Percentiles rank a stretch among this genome's conserved stretches.
These are phyloP conservation scores for Panicum hallii DNA, from an alignment of 202 grass and related monocot genomes.

Conservation along the genomic window DNA sequence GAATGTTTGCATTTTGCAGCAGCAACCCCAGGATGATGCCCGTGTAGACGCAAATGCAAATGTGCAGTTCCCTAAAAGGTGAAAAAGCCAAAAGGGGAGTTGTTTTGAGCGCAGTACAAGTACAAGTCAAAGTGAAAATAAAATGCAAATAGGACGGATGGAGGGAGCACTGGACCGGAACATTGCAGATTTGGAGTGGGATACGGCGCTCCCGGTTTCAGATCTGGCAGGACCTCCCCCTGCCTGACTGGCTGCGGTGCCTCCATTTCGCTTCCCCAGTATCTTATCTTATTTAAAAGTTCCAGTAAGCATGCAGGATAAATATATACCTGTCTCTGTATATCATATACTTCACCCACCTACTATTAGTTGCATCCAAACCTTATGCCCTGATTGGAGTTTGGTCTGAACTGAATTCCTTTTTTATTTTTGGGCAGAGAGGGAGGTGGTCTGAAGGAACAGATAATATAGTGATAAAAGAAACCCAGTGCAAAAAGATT, in stretches of 20 bases:
- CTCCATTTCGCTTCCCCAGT: not conserved
- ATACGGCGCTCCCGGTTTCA: not conserved
- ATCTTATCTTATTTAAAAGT: slow-evolving; percentile 24
- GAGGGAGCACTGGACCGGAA: not conserved
- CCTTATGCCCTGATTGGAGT: not conserved
- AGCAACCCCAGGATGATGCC: not conserved
- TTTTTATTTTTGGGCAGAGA: not conserved
- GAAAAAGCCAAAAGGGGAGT: not conserved
- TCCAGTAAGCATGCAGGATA: not conserved
- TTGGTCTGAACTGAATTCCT: not conserved
- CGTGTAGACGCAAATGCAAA: slow-evolving; percentile 11
- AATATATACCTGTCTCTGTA: not conserved
- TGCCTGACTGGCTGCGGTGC: too few relatives aligned
- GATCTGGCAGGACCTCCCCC: not conserved
- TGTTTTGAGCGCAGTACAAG: slow-evolving; percentile 14
- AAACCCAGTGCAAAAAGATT: slow-evolving; percentile 47
- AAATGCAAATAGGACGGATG: not conserved
- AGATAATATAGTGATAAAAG: not conserved
- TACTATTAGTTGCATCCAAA: slow-evolving; percentile 18
- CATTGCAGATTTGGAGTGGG: slow-evolving; percentile 32
- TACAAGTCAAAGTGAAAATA: not conserved
- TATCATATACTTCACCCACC: slow-evolving; percentile 9
- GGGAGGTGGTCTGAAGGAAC: not conserved
- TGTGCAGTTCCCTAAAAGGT: not conserved
- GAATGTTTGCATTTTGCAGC: slow-evolving; percentile 14